Conservation (phyloP, 2,329 filamentous ascomycete species). For the Dactylella cylindrospora region DNA sequence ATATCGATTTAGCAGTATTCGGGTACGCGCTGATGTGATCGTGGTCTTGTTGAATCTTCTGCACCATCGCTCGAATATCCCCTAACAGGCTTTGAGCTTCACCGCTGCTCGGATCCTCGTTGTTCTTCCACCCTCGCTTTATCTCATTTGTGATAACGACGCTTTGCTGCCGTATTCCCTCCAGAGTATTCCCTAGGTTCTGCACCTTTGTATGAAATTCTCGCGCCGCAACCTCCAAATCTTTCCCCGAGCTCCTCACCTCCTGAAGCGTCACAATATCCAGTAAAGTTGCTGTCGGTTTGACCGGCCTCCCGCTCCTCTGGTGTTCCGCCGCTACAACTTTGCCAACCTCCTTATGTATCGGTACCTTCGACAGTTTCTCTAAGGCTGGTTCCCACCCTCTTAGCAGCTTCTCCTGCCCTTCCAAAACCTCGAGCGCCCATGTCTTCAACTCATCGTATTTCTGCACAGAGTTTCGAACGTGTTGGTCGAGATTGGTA, state of each 20-base stretch:
- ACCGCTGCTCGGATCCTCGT: constrained; percentile 51
- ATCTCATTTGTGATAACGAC: constrained; percentile 16
- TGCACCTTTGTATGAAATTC: constrained; percentile 63
- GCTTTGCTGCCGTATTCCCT: constrained; percentile 64
- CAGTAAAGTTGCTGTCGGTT: constrained; percentile 44
- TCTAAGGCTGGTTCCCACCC: constrained; percentile 70
- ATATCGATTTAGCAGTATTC: constrained; percentile 65
- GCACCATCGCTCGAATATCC: constrained; percentile 81
- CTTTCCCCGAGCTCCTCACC: constrained; percentile 60
- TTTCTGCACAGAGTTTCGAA: constrained; percentile 71
- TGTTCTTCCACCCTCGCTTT: constrained; percentile 53
- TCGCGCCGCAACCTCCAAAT: constrained; percentile 61
- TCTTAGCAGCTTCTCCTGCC: constrained; percentile 65
- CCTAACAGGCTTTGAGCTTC: constrained; percentile 71
- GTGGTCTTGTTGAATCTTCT: constrained; percentile 84
- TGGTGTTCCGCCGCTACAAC: constrained; percentile 68
- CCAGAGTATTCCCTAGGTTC: constrained; percentile 63
- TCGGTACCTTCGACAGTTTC: constrained; percentile 65
- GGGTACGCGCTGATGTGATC: constrained; percentile 71
- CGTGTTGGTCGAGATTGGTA: constrained; percentile 75
- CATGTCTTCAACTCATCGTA: constrained; percentile 70
- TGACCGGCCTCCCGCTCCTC: constrained; percentile 71
- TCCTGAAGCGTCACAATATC: constrained; percentile 25
- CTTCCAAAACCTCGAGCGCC: constrained; percentile 67
- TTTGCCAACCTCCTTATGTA: constrained; percentile 66